Evolutionary conservation across 176 grass and related monocot genomes (phyloP).

Genomic region (Oryza brachyantha): DNA sequence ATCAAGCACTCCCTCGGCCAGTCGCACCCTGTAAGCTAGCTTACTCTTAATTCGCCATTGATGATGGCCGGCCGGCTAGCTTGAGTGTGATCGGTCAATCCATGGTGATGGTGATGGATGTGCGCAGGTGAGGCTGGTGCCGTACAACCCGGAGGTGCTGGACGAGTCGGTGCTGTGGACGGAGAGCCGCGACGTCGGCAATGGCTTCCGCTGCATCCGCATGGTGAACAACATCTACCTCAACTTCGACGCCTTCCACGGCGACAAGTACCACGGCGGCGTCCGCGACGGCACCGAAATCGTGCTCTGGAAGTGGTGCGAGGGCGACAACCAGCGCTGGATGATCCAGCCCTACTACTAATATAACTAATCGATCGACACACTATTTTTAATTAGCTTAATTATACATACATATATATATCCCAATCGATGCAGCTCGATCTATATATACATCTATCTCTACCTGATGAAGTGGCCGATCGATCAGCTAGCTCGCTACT

Average conservation of each 20-base stretch:
- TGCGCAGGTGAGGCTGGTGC: conserved; percentile 43
- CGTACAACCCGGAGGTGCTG: conserved; percentile 40
- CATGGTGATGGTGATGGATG: background rate
- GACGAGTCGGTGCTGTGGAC: conserved; percentile 64
- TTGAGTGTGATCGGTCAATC: background rate
- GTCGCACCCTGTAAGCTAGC: conserved; percentile 60
- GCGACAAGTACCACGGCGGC: conserved; percentile 79
- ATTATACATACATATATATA: too few species aligned
- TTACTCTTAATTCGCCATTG: too few species aligned
- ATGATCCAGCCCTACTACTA: conserved; percentile 76
- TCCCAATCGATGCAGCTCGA: background rate
- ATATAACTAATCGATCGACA: too few species aligned
- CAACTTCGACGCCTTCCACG: conserved; percentile 69
- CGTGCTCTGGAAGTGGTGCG: conserved; percentile 77
- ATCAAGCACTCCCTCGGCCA: conserved; percentile 69
- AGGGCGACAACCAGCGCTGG: conserved; percentile 89
- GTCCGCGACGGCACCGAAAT: conserved; percentile 67
- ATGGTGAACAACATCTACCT: conserved; percentile 80
- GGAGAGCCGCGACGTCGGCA: conserved; percentile 61
- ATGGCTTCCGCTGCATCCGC: conserved; percentile 77
- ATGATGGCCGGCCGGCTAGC: background rate
- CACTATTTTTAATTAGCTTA: too few species aligned
- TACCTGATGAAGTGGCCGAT: too few species aligned
- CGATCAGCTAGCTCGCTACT: too few species aligned
- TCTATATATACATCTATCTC: too few species aligned